Evolutionary conservation across 1,284 basidiomycete species (phyloP).

Genomic region (Exsudoporus floridanus): DNA sequence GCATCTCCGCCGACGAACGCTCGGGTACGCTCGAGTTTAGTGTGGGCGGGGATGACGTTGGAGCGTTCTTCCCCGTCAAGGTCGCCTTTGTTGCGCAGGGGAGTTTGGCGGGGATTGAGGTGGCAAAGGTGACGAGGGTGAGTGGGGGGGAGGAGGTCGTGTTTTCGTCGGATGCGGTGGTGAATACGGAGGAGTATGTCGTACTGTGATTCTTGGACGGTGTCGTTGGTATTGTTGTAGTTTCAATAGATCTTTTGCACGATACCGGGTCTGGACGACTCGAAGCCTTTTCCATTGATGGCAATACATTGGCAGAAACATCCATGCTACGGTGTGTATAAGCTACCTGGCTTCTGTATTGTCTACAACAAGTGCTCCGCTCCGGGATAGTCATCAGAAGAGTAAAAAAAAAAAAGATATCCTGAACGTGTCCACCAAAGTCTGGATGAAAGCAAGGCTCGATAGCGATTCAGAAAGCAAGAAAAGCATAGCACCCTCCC

Average conservation of each 20-base stretch:
- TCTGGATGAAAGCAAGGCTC: neutral
- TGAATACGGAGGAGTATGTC: slow-evolving; percentile 71
- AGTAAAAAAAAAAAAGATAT: neutral
- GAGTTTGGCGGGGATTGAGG: slow-evolving; percentile 70
- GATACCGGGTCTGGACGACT: neutral
- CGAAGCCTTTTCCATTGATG: neutral
- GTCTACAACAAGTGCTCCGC: neutral
- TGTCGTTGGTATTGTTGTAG: neutral
- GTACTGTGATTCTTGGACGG: slow-evolving; percentile 40
- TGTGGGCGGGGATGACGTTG: slow-evolving; percentile 79
- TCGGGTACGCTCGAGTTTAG: slow-evolving; percentile 87
- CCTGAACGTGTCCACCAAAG: neutral
- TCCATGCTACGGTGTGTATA: neutral
- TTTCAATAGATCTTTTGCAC: neutral
- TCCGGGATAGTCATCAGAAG: neutral
- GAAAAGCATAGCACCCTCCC: neutral
- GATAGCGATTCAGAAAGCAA: neutral
- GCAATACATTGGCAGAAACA: neutral
- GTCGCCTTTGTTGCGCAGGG: slow-evolving; percentile 81
- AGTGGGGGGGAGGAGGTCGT: slow-evolving; percentile 59
- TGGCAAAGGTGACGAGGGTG: slow-evolving; percentile 57
- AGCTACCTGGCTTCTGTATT: neutral
- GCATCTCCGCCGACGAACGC: slow-evolving; percentile 57
- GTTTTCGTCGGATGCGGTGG: slow-evolving; percentile 79
- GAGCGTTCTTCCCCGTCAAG: slow-evolving; percentile 90